These are phyloP conservation scores for Pestalotiopsis sp. DNA, from an alignment of 2,329 filamentous ascomycete species.

Conservation along the genomic window DNA sequence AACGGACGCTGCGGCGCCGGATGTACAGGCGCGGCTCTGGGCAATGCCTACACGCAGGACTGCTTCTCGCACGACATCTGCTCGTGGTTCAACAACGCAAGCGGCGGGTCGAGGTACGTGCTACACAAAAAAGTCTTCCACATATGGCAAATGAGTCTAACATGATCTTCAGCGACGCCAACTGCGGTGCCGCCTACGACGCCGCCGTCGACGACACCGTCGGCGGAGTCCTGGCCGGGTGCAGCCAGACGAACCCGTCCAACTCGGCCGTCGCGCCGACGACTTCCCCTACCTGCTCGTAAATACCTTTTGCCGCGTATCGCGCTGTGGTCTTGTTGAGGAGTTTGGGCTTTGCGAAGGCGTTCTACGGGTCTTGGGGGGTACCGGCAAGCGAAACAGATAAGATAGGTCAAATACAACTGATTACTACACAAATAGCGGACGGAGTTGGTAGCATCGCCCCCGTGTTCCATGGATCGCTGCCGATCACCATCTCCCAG, in stretches of 20 bases:
- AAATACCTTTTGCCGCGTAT: not conserved
- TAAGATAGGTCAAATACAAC: not conserved
- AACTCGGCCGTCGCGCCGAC: constrained; percentile 11
- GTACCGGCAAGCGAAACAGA: not conserved
- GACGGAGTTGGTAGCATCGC: too few relatives aligned
- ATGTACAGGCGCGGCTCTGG: constrained; percentile 43
- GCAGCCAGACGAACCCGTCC: constrained; percentile 37
- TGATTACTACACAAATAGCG: not conserved
- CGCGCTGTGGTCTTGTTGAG: not conserved
- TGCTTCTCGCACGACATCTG: constrained; percentile 55
- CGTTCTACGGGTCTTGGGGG: not conserved
- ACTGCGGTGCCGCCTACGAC: constrained; percentile 47
- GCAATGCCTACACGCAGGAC: constrained; percentile 52
- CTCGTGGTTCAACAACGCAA: constrained; percentile 51
- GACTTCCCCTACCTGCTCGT: constrained; percentile 2
- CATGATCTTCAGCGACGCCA: constrained; percentile 40
- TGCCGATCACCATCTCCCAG: too few relatives aligned
- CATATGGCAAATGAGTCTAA: not conserved
- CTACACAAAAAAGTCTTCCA: not conserved
- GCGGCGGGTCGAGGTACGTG: constrained; percentile 45
- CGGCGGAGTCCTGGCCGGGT: constrained; percentile 36
- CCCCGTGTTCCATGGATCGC: too few relatives aligned
- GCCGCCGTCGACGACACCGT: constrained; percentile 46
- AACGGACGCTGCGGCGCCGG: constrained; percentile 52
- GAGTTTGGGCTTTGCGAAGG: not conserved